A percentile compares a stretch with the other conserved stretches of the same genome.
Evolutionary conservation across 257 asterid species (phyloP).

Genomic region (Jacaranda mimosifolia): DNA sequence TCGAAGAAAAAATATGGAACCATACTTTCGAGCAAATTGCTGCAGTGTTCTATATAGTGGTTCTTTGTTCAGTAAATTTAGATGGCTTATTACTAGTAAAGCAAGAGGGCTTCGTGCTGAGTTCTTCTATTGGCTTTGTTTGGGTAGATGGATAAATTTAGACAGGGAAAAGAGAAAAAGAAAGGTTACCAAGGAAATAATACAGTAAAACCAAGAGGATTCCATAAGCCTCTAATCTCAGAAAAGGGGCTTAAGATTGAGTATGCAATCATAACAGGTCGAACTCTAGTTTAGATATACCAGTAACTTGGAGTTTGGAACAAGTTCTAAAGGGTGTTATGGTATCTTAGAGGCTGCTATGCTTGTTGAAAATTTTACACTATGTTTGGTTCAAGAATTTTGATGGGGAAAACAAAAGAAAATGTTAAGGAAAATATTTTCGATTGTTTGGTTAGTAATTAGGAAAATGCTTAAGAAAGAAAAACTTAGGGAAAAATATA

Average conservation of each 20-base stretch:
- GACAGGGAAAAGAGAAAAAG: conserved; percentile 4
- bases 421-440: too few species aligned
- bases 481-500: too few species aligned
- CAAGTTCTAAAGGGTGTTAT: too few species aligned
- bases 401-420: too few species aligned
- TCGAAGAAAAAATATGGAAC: conserved; percentile 12
- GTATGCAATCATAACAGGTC: neutral
- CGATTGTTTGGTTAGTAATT: too few species aligned
- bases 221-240: neutral
- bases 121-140: too few species aligned
- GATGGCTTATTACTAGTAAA: conserved; percentile 38
- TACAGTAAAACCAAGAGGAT: neutral
- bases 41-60: conserved; percentile 18
- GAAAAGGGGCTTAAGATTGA: neutral
- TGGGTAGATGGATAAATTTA: neutral
- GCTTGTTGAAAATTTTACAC: too few species aligned
- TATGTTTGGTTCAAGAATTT: too few species aligned
- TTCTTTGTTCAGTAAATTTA: conserved; percentile 25
- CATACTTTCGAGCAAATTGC: conserved; percentile 1
- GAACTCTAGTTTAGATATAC: neutral
- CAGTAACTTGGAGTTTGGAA: neutral
- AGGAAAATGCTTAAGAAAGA: too few species aligned
- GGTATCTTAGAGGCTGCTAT: too few species aligned
- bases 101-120: conserved; percentile 20
- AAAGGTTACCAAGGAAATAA: neutral